Evolutionary conservation across 345 rosid species (phyloP).

Genomic region (Citrus reticulata): DNA sequence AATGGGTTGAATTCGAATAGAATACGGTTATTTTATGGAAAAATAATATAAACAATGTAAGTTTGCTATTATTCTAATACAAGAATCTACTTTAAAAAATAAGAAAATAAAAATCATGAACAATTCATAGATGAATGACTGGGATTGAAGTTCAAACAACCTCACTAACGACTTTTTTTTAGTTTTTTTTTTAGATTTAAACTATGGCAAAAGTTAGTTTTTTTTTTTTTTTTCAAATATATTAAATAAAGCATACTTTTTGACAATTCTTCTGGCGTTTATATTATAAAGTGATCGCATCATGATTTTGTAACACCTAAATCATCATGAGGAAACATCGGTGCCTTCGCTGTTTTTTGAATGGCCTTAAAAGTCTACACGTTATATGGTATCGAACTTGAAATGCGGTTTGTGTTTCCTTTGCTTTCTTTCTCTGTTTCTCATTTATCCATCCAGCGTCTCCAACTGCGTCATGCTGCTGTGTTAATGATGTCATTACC

Average conservation of each 20-base stretch:
- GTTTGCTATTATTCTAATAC: no score
- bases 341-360: not conserved
- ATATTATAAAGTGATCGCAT: slow-evolving; percentile 4
- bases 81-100: no score
- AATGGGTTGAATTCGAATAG: no score
- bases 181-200: no score
- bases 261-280: not conserved
- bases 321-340: not conserved
- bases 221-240: no score
- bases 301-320: slow-evolving; percentile 25
- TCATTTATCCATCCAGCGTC: not conserved
- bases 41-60: no score
- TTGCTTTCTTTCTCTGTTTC: not conserved
- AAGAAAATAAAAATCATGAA: not conserved
- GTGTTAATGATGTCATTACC: slow-evolving; percentile 26
- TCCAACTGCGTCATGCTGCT: slow-evolving; percentile 31
- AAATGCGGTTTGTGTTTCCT: not conserved
- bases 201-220: not conserved
- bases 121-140: not conserved
- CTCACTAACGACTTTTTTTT: not conserved
- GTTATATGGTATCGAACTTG: not conserved
- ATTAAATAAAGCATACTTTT: not conserved
- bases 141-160: not conserved
- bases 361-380: slow-evolving; percentile 17
- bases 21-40: no score